These are phyloP conservation scores for Trametes cinnabarina DNA, from an alignment of 768 basidiomycete genomes.

Conservation along the genomic window DNA sequence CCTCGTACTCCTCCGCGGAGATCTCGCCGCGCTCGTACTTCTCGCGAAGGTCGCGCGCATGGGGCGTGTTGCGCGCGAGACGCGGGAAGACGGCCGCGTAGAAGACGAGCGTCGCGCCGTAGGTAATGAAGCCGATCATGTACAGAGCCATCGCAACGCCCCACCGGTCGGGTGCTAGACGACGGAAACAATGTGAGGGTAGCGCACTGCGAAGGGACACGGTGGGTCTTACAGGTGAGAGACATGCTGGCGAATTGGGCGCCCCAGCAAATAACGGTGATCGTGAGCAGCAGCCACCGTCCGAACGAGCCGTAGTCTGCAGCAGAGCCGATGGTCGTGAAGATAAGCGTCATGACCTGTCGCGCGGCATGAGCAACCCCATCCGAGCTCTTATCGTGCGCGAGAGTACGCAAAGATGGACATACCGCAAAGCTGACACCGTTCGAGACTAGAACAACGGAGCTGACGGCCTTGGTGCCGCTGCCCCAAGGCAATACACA, in stretches of 20 bases:
- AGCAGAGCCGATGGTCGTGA: constrained; percentile 70
- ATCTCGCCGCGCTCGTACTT: constrained; percentile 62
- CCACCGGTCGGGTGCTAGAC: constrained; percentile 60
- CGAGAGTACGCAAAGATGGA: neutral
- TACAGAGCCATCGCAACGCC: constrained; percentile 73
- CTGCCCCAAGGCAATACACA: constrained; percentile 78
- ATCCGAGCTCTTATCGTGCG: too few species aligned
- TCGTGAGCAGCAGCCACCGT: constrained; percentile 69
- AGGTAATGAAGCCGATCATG: constrained; percentile 76
- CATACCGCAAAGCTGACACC: constrained; percentile 72
- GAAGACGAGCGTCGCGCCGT: constrained; percentile 80
- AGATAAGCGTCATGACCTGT: constrained; percentile 75
- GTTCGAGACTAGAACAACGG: constrained; percentile 74
- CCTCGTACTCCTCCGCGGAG: constrained; percentile 60
- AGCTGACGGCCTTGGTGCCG: constrained; percentile 71
- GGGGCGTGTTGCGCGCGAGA: constrained; percentile 73
- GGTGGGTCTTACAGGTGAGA: constrained; percentile 53
- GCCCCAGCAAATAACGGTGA: constrained; percentile 77
- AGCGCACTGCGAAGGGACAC: neutral
- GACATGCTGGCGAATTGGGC: constrained; percentile 77
- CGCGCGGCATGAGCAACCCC: neutral
- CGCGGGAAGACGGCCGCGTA: constrained; percentile 78
- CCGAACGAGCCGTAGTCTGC: constrained; percentile 77
- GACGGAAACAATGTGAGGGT: neutral
- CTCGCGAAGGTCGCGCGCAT: constrained; percentile 52